These are phyloP conservation scores for Halophytophthora polymorphica DNA, from an alignment of 352 stramenopile species.

Conservation along the genomic window DNA sequence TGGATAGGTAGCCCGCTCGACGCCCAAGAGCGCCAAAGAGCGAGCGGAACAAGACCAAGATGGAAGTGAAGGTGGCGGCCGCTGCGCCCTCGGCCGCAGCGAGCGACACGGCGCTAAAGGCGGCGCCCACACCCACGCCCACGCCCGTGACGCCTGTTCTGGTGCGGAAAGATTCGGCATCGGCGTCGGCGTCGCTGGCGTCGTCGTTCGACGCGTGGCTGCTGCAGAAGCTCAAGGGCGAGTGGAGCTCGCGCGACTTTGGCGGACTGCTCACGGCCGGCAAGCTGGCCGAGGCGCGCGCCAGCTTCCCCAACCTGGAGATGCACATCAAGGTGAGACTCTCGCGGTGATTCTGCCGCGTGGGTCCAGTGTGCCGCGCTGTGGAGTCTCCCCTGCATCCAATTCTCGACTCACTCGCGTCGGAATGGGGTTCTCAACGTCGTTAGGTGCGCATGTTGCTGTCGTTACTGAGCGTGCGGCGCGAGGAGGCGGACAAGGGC, in stretches of 20 bases:
- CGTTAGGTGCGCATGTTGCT: constrained; percentile 54
- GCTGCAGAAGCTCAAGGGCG: constrained; percentile 67
- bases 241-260: constrained; percentile 76
- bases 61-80: not conserved
- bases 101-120: not conserved
- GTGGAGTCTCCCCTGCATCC: too few species aligned
- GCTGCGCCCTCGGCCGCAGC: not conserved
- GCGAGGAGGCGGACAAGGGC: constrained; percentile 40
- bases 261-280: constrained; percentile 54
- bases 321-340: constrained; percentile 58
- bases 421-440: not conserved
- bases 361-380: not conserved
- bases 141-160: constrained; percentile 1
- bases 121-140: constrained; percentile 12
- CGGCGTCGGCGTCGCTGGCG: constrained; percentile 2
- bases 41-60: not conserved
- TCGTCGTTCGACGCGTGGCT: constrained; percentile 64
- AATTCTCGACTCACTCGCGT: not conserved
- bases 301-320: constrained; percentile 59
- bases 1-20: not conserved
- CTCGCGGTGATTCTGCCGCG: not conserved
- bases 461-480: constrained; percentile 59
- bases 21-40: not conserved
- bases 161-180: constrained; percentile 9
- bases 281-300: constrained; percentile 53